These are phyloP conservation scores for Kodamaea suecica DNA, from an alignment of 1,139 yeast species.

Conservation along the genomic window DNA sequence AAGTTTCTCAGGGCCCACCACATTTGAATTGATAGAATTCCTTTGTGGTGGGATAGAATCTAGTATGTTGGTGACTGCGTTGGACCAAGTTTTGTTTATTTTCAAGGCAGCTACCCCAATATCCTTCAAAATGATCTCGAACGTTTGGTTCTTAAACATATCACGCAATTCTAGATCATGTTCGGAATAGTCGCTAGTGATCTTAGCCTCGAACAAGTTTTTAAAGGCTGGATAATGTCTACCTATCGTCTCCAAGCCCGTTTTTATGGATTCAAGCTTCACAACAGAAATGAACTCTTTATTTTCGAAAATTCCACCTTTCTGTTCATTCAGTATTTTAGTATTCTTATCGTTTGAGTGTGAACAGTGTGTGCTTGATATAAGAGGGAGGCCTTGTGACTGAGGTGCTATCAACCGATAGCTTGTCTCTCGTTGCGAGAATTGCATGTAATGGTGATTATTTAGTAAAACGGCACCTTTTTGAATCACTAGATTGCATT, in stretches of 20 bases:
- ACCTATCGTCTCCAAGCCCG: constrained; percentile 51
- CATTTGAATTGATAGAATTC: neutral
- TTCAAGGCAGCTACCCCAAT: constrained; percentile 26
- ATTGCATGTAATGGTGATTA: constrained; percentile 44
- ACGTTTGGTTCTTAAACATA: constrained; percentile 24
- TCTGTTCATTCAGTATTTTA: too few relatives aligned
- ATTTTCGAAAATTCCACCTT: constrained; percentile 9
- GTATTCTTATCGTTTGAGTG: too few relatives aligned
- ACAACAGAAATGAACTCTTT: constrained; percentile 43
- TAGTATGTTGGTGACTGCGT: constrained; percentile 10
- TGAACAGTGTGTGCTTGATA: constrained; percentile 40
- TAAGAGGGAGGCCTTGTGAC: constrained; percentile 53
- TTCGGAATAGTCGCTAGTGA: constrained; percentile 13
- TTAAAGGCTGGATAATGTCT: constrained; percentile 49
- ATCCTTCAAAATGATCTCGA: constrained; percentile 35
- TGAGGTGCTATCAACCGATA: constrained; percentile 48
- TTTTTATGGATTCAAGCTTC: constrained; percentile 29
- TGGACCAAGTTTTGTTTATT: constrained; percentile 22
- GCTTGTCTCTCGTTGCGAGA: constrained; percentile 17
- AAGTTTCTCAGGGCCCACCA: neutral
- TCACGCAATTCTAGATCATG: constrained; percentile 8
- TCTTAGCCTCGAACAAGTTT: constrained; percentile 29
- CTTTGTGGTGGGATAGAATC: too few relatives aligned
- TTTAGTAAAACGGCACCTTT: constrained; percentile 63
- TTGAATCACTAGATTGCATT: constrained; percentile 48